These are phyloP conservation scores for Saturnispora serradocipensis DNA, from an alignment of 805 yeast genomes.

Conservation along the genomic window DNA sequence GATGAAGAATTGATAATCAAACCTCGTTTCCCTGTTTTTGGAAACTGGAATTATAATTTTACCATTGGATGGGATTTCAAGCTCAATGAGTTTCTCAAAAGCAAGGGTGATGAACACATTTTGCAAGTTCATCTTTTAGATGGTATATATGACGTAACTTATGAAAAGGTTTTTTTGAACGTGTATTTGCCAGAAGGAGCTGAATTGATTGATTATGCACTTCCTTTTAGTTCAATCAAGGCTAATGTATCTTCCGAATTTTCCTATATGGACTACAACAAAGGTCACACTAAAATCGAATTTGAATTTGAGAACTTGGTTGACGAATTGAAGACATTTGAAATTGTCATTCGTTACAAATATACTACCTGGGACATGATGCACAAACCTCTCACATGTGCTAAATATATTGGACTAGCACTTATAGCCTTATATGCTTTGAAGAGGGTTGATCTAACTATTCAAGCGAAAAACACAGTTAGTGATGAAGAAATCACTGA, in stretches of 20 bases:
- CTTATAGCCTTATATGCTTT: constrained; percentile 45
- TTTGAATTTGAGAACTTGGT: constrained; percentile 52
- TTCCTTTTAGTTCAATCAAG: constrained; percentile 40
- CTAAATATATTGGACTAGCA: constrained; percentile 52
- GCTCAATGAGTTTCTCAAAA: constrained; percentile 43
- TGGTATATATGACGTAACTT: constrained; percentile 63
- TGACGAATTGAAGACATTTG: constrained; percentile 53
- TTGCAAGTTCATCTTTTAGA: constrained; percentile 63
- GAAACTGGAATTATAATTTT: constrained; percentile 93
- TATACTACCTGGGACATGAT: constrained; percentile 45
- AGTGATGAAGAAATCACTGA: not conserved
- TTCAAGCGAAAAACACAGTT: constrained; percentile 14
- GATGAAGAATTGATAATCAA: constrained; percentile 45
- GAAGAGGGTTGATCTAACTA: constrained; percentile 35
- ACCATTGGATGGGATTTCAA: constrained; percentile 87
- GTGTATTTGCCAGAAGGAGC: constrained; percentile 88
- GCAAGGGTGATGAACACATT: constrained; percentile 41
- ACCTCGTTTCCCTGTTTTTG: constrained; percentile 92
- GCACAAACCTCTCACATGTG: constrained; percentile 58
- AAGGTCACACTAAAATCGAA: constrained; percentile 71
- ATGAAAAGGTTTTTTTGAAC: constrained; percentile 47
- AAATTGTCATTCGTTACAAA: constrained; percentile 52
- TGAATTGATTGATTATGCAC: constrained; percentile 40
- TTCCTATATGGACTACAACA: constrained; percentile 63
- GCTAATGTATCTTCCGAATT: constrained; percentile 22